Base-by-base conservation (phyloP, 108 stramenopile genomes). In the Aurantiochytrium sp. region DNA sequence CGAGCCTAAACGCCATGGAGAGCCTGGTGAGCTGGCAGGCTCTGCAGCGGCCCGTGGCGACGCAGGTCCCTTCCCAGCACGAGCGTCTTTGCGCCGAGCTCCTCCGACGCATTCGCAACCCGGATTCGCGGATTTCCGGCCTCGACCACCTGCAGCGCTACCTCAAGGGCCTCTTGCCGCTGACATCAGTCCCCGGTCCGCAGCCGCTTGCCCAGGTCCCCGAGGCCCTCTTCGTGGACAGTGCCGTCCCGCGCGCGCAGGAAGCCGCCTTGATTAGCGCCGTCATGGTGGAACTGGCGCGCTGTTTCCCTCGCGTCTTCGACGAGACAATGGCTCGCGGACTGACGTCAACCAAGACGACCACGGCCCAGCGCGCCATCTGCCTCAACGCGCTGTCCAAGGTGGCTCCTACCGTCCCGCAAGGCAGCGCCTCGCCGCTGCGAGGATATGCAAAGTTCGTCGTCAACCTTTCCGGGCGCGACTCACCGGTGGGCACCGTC, bases 81-180 rank as follows among this genome's bases (percentile, higher is more conserved):
- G 73, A 81, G 6, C 21, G 73, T 1, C 73, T 81, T 42, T 41
- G 73, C 39, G 24, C 6, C 10, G 73, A 81, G 42, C 19, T 81
- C 6, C n/a, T 48, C n/a, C 21, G 30, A 6, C 73, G 73, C 45
- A 24, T 81, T 12, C 6, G 30, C 39, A 48, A 81, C 24, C 6
- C 45, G 8, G 19, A 12, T 6, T 22, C 73, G 17, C 73, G 73
- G 19, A 81, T 81, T 21, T 81, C 73, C 12, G 73, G 73, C 27
- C 73, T 81, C 32, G 73, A 81, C 24, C 73, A 81, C 45, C 6
- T 81, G 39, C 73, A 81, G 73, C 73, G 73, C n/a, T 81, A 48
- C 45, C 45, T 81, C 45, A 65, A 65, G 59, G 12, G 27, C 19
- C 19, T 65, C 8, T 19, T 19, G 27, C 59, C 32, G 59, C 8